phyloP scores from a whole-genome alignment of 805 yeast species.

The Candida vartiovaarae region DNA sequence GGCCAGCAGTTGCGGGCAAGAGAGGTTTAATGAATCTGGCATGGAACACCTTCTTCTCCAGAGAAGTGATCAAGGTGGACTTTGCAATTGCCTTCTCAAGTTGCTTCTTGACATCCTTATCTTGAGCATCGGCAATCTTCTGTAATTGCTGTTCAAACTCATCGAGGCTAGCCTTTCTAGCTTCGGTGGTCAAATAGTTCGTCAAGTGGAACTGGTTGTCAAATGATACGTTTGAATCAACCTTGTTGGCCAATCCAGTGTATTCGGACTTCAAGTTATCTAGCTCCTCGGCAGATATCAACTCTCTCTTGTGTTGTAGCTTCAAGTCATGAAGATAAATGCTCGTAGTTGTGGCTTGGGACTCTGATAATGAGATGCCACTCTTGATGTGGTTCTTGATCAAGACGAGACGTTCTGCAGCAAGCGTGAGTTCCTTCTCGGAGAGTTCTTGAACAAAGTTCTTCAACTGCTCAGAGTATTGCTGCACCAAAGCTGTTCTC shows the following conservation, averaged over 20 bases:
- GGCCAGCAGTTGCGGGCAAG: conserved; percentile 42
- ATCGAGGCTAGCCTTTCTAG: conserved; percentile 22
- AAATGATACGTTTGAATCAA: conserved; percentile 42
- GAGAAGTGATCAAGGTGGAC: conserved; percentile 25
- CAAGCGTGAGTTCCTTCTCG: conserved; percentile 28
- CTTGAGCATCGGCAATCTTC: conserved; percentile 14
- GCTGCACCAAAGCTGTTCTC: conserved; percentile 26
- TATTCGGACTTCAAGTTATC: conserved; percentile 26
- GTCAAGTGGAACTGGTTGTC: conserved; percentile 37
- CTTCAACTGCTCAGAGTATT: conserved; percentile 28
- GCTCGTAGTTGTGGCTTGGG: conserved; percentile 51
- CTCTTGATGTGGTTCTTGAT: conserved; percentile 49
- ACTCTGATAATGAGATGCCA: conserved; percentile 51
- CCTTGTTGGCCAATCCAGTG: conserved; percentile 25
- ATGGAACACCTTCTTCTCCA: conserved; percentile 28
- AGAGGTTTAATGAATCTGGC: conserved; percentile 46
- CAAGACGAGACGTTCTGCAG: conserved; percentile 46
- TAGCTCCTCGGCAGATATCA: conserved; percentile 27
- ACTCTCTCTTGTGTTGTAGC: conserved; percentile 9
- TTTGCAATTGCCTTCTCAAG: conserved; percentile 37
- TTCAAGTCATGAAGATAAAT: conserved; percentile 39
- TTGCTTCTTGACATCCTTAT: conserved; percentile 27
- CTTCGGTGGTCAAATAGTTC: conserved; percentile 29
- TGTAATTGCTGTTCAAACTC: conserved; percentile 19
- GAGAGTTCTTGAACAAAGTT: conserved; percentile 19